Conservation (phyloP, 2,329 filamentous ascomycete species). For the Cercospora brassicicola region DNA sequence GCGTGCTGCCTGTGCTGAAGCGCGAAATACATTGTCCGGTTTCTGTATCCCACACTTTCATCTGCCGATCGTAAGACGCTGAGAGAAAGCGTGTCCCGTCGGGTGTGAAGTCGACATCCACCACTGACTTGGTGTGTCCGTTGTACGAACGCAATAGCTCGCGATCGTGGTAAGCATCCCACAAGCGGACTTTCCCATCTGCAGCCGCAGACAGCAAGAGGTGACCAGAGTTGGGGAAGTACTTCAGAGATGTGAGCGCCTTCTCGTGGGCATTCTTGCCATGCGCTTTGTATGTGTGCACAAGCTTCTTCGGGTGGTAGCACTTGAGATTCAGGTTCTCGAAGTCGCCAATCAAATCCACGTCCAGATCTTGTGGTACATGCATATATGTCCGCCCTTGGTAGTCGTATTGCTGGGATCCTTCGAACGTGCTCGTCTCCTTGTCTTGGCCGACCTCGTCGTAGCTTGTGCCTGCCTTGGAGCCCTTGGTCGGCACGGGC, state of each 20-base stretch:
- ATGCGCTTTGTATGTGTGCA: constrained; percentile 82
- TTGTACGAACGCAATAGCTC: constrained; percentile 88
- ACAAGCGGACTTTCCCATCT: constrained; percentile 87
- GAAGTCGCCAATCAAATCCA: constrained; percentile 74
- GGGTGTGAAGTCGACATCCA: constrained; percentile 83
- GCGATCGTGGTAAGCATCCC: constrained; percentile 87
- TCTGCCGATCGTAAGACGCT: constrained; percentile 88
- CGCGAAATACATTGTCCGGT: constrained; percentile 83
- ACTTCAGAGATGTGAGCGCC: constrained; percentile 82
- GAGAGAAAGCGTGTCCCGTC: constrained; percentile 84
- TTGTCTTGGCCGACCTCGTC: constrained; percentile 46
- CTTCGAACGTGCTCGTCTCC: constrained; percentile 87
- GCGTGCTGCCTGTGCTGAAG: constrained; percentile 91
- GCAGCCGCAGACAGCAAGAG: constrained; percentile 85
- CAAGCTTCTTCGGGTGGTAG: constrained; percentile 89
- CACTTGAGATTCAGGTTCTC: constrained; percentile 61
- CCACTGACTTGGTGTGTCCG: constrained; percentile 85
- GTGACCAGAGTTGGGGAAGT: constrained; percentile 86
- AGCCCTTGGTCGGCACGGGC: constrained; percentile 53
- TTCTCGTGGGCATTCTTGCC: constrained; percentile 57
- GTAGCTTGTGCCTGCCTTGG: constrained; percentile 55
- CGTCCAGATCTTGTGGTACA: constrained; percentile 82
- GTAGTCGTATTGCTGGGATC: constrained; percentile 81
- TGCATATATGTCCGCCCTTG: constrained; percentile 98
- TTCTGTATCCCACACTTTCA: constrained; percentile 98